Evolutionary conservation across 495 filamentous ascomycete genomes (phyloP).

Genomic region (Tuber calosporum): DNA sequence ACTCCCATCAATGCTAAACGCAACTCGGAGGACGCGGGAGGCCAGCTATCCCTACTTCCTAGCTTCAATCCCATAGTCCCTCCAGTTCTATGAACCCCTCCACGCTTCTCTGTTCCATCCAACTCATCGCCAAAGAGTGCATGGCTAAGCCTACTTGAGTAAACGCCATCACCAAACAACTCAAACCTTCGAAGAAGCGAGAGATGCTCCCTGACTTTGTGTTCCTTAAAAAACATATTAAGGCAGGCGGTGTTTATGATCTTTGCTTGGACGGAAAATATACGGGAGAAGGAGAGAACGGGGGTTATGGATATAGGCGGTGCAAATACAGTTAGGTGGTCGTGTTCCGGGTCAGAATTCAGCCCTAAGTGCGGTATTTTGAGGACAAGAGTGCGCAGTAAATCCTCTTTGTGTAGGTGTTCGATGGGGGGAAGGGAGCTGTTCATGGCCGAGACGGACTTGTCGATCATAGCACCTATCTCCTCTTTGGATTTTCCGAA

Average conservation of each 20-base stretch:
- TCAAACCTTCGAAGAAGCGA: slow-evolving; percentile 71
- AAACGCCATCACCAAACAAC: slow-evolving; percentile 74
- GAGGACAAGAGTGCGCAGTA: slow-evolving; percentile 29
- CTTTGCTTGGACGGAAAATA: slow-evolving; percentile 64
- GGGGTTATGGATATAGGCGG: slow-evolving; percentile 67
- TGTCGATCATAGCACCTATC: slow-evolving; percentile 47
- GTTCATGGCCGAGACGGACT: slow-evolving; percentile 47
- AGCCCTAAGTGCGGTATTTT: slow-evolving; percentile 25
- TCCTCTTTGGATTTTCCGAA: slow-evolving; percentile 50
- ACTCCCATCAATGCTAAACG: slow-evolving; percentile 81
- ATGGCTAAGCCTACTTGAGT: slow-evolving; percentile 67
- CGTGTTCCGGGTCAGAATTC: slow-evolving; percentile 18
- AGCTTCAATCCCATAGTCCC: slow-evolving; percentile 74
- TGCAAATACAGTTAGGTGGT: slow-evolving; percentile 47
- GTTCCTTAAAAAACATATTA: slow-evolving; percentile 68
- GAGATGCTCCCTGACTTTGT: slow-evolving; percentile 68
- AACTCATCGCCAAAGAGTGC: slow-evolving; percentile 84
- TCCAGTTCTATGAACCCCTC: slow-evolving; percentile 60
- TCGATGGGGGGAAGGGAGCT: slow-evolving; percentile 27
- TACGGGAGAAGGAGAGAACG: slow-evolving; percentile 65
- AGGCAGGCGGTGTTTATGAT: slow-evolving; percentile 71
- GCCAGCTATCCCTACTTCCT: slow-evolving; percentile 72
- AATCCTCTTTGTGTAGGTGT: slow-evolving; percentile 15
- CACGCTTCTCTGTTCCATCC: slow-evolving; percentile 63
- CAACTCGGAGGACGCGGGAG: slow-evolving; percentile 85